Base-by-base conservation (phyloP, 192 early-diverging fungal species). In the Backusella westeae region DNA sequence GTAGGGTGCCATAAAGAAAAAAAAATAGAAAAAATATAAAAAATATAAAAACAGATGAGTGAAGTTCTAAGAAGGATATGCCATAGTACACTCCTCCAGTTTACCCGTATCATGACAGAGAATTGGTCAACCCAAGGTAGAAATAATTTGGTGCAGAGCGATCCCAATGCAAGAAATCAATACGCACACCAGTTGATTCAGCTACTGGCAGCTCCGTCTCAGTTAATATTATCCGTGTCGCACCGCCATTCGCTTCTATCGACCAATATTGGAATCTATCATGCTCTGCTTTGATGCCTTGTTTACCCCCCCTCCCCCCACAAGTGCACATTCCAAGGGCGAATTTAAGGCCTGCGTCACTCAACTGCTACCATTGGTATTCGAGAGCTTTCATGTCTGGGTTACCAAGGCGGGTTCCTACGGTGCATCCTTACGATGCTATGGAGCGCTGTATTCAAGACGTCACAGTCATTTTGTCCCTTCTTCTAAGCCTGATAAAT, bases 401-500 rank as follows among this genome's bases (percentile, higher is more conserved):
- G 23, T 23, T 23, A 0, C 23, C 23, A 23, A 23, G 23, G 23
- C 23, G 23, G 23, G 23, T 23, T 23, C 23, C 23, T 23, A 23
- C 23, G 23, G 23, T 23, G 23, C 23, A 23, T 23, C 23, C 0
- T 23, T 23, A 23, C 23, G 23, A 23, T 23, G 23, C 23, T 23
- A 23, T 23, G 23, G 23, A 23, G 23, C 23, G 23, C 23, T 23
- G 23, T 23, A 23, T 23, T 23, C 23, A 23, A 23, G 23, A 23
- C 49, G 75, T 87, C 32, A 82, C 81, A 15, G 73, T 87, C 4
- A 26, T 80, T 32, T 19, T 87, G 6, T 75, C 86, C 0, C 73
- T 87, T 0, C 68, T 87, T 42, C 80, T 81, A 63, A 81, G 83
- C 41, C 44, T 87, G 21, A 79, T 80, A 23, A 73, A 81, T 12